phyloP scores from a whole-genome alignment of 495 filamentous ascomycete species.

The Acidiella bohemica region DNA sequence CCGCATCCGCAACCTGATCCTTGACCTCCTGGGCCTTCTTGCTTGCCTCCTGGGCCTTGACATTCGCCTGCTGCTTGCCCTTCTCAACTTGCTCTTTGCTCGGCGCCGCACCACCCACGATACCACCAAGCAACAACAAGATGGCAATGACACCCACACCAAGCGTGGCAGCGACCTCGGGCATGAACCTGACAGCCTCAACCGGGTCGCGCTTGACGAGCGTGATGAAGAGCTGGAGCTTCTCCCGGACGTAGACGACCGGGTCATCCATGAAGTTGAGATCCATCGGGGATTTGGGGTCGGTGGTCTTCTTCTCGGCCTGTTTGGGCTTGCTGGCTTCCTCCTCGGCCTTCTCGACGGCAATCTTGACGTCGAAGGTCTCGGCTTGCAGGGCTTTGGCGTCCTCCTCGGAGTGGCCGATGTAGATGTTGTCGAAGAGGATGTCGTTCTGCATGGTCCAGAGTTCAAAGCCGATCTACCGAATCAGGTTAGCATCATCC shows the following conservation, averaged over 20 bases:
- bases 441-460: constrained; percentile 99
- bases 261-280: constrained; percentile 91
- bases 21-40: constrained; percentile 36
- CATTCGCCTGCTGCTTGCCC: constrained; percentile 39
- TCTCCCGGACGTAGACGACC: constrained; percentile 69
- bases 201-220: constrained; percentile 64
- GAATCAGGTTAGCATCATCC: constrained; percentile 15
- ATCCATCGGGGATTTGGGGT: constrained; percentile 48
- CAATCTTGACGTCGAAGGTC: constrained; percentile 86
- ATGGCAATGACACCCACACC: constrained; percentile 54
- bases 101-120: constrained; percentile 38
- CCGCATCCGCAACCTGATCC: constrained; percentile 65
- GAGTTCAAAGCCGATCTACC: constrained; percentile 88
- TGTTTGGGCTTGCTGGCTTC: constrained; percentile 69
- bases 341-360: constrained; percentile 71
- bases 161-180: constrained; percentile 75
- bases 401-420: constrained; percentile 93
- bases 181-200: constrained; percentile 78
- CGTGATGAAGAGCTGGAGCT: constrained; percentile 20
- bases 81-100: constrained; percentile 37
- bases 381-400: constrained; percentile 80
- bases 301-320: constrained; percentile 38
- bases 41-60: constrained; percentile 33
- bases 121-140: constrained; percentile 51
- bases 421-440: constrained; percentile 99